Evolutionary conservation across 176 grass and related monocot species (phyloP).

Genomic region (Poa pratensis): DNA sequence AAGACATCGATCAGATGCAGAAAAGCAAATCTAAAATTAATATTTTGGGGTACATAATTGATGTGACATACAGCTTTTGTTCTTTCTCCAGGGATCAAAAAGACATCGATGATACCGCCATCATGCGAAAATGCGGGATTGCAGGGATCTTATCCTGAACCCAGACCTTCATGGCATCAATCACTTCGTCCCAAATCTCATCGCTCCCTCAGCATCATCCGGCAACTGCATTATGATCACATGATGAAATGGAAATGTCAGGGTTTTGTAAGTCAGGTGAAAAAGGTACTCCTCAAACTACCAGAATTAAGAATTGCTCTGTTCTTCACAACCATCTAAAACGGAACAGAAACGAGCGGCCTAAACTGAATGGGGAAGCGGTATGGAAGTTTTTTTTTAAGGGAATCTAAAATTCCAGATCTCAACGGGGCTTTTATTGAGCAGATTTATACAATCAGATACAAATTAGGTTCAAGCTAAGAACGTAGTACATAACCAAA

Average conservation of each 20-base stretch:
- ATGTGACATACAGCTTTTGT: slow-evolving; percentile 74
- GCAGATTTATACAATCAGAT: background rate
- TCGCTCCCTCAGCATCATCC: slow-evolving; percentile 80
- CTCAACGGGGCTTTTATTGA: background rate
- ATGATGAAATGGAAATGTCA: slow-evolving; percentile 28
- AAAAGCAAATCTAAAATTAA: background rate
- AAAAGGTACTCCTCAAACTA: background rate
- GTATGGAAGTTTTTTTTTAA: too few species aligned
- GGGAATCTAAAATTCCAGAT: too few species aligned
- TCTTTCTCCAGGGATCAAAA: slow-evolving; percentile 71
- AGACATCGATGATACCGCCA: slow-evolving; percentile 65
- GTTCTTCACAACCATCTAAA: background rate
- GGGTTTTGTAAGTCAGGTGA: background rate
- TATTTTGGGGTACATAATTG: slow-evolving; percentile 17
- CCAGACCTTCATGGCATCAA: slow-evolving; percentile 75
- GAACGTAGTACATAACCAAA: too few species aligned
- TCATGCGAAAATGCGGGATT: slow-evolving; percentile 76
- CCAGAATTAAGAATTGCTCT: background rate
- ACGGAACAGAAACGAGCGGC: background rate
- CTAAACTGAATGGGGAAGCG: background rate
- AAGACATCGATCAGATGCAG: slow-evolving; percentile 23
- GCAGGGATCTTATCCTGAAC: slow-evolving; percentile 72
- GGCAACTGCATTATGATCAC: slow-evolving; percentile 79
- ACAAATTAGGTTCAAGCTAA: too few species aligned
- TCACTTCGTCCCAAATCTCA: slow-evolving; percentile 87